Conservation (phyloP, 139 green algal species). For the Volvox reticuliferus region DNA sequence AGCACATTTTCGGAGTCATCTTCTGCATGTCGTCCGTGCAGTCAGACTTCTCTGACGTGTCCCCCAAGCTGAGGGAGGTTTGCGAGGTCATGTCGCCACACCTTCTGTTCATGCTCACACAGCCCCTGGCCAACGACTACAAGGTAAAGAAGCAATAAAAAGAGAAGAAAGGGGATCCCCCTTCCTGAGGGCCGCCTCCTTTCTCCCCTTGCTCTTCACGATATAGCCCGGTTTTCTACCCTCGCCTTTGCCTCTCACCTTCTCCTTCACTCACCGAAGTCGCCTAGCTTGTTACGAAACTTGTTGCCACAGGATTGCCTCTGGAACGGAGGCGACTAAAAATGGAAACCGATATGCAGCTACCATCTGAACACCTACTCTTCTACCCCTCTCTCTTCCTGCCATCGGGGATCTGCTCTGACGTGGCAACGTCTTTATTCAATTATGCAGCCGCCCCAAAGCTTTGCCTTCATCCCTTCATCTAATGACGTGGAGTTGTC, state of each 20-base stretch:
- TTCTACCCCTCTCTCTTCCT: neutral
- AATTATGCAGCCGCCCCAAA: no score
- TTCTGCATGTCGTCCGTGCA: constrained; percentile 67
- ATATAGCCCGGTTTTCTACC: neutral
- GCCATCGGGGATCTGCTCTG: no score
- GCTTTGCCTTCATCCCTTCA: no score
- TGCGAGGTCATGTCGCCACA: constrained; percentile 66
- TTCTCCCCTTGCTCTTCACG: neutral
- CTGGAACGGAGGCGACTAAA: no score
- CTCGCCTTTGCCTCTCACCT: neutral
- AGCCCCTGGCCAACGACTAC: constrained; percentile 54
- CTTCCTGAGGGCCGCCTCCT: neutral
- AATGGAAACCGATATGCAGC: neutral
- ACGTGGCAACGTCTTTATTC: no score
- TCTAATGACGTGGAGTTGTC: no score
- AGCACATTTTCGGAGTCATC: constrained; percentile 70
- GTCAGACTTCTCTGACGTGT: constrained; percentile 61
- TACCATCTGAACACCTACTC: neutral
- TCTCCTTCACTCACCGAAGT: neutral
- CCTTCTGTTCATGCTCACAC: constrained; percentile 54
- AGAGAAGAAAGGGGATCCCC: no score
- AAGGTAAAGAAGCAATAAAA: constrained; percentile 1
- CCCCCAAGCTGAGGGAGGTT: constrained; percentile 58
- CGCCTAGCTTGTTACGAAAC: no score
- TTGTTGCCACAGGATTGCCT: no score